phyloP scores from a whole-genome alignment of 305 asterid species.

The Solanum hybrid region DNA sequence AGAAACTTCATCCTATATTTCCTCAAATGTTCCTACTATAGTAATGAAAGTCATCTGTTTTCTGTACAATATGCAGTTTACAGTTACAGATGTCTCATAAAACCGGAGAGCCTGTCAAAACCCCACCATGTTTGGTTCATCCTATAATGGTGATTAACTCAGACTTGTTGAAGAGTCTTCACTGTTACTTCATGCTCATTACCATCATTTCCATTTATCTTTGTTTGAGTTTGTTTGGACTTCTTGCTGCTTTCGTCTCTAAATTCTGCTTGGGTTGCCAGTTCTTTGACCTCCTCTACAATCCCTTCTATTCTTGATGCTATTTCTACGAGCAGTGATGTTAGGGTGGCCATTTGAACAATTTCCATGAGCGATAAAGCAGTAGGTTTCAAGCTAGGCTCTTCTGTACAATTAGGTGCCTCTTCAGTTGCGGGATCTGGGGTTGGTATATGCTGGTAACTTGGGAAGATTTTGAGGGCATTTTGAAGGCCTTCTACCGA shows the following conservation, averaged over 20 bases:
- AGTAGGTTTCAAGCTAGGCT: slow-evolving; percentile 6
- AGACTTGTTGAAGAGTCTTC: slow-evolving; percentile 36
- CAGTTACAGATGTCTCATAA: background rate
- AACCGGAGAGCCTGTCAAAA: background rate
- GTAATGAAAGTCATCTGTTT: slow-evolving; percentile 7
- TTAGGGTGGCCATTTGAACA: slow-evolving; percentile 44
- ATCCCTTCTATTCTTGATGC: slow-evolving; percentile 48
- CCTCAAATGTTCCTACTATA: background rate
- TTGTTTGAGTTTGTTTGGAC: slow-evolving; percentile 13
- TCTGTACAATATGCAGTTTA: slow-evolving; percentile 23
- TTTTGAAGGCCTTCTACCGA: slow-evolving; percentile 45
- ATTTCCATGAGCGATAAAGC: slow-evolving; percentile 34
- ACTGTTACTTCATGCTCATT: slow-evolving; percentile 26
- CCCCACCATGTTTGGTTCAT: background rate
- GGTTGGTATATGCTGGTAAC: slow-evolving; percentile 20
- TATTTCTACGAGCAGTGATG: slow-evolving; percentile 53
- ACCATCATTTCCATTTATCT: slow-evolving; percentile 6
- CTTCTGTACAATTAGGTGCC: slow-evolving; percentile 5
- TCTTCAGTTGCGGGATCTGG: background rate
- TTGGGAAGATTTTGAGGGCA: slow-evolving; percentile 33
- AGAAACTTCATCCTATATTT: background rate
- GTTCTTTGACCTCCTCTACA: slow-evolving; percentile 31
- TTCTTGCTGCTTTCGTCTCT: slow-evolving; percentile 25
- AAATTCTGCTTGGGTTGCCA: slow-evolving; percentile 56
- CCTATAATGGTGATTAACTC: slow-evolving; percentile 16